Evolutionary conservation across 202 grass and related monocot species (phyloP), one percentile per base, ranked within the genome.

Genomic region (Musa balbisiana): DNA sequence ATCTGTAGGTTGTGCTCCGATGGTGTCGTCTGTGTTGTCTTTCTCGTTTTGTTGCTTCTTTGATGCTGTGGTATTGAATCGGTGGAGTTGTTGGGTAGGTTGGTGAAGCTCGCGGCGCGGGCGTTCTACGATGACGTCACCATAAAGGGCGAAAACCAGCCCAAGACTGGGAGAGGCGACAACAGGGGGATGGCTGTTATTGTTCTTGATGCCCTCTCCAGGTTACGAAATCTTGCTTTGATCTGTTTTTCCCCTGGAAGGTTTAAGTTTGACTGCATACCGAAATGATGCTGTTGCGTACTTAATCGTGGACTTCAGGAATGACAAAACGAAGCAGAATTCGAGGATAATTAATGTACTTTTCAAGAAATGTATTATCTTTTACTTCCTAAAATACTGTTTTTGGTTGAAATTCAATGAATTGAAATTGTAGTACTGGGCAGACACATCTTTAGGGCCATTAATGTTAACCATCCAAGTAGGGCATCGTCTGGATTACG

Each of bases 121-220:
- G 94, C 90, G 49, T 98, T 98, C 71, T 98, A 98, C 55, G 94
- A 93, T 59, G 88, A 98, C 75, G 85, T 98, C 62, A 89, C 90
- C 22, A 89, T 89, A 81, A 98, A 93, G 81, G 94, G 94, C 49
- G 94, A 93, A 63, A 98, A 87, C 83, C 94, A 93, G 81, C 81
- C 90, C 53, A 98, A 98, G 83, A 84, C 86, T 33, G 87, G 90
- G 75, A 89, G 90, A n/a, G 88, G 86, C 9, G 94, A 98, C 82
- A 98, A 98, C 85, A 84, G 94, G 55, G 94, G 94, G 43, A 98
- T 98, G 88, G 91, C 94, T 58, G 91, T 98, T 54, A 91, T 98
- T 20, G 91, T 98, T 52, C 86, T 98, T 13, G 94, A 98, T 62
- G 88, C 88, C 1, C 94, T 98, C 49, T 88, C 91, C 55, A 94